A percentile compares a stretch with the other conserved stretches of the same genome.
phyloP scores from a whole-genome alignment of 2,329 filamentous ascomycete species.

The Aspergillus sp. region DNA sequence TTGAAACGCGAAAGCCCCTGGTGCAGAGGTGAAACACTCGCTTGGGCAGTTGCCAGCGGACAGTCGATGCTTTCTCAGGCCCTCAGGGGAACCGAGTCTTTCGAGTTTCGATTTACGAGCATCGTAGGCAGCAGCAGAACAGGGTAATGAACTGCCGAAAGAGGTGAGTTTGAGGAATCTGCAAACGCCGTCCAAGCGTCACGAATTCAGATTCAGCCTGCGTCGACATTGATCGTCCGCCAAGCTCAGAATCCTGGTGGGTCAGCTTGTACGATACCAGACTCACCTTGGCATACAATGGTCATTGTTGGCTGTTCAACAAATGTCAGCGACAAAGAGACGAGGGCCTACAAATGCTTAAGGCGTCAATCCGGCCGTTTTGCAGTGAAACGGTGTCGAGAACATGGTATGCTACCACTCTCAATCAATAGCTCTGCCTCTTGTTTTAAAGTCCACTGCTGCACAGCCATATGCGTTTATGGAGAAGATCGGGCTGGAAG shows the following conservation, averaged over 20 bases:
- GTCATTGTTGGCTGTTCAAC: no score
- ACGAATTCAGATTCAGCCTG: no score
- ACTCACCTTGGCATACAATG: no score
- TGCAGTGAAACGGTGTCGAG: neutral
- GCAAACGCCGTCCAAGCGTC: no score
- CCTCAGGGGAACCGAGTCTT: neutral
- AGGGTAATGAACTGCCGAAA: no score
- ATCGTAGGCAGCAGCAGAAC: neutral
- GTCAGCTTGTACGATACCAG: no score
- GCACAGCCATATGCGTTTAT: neutral
- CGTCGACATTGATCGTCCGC: no score
- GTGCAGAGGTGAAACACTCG: slow-evolving; percentile 9
- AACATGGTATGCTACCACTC: no score
- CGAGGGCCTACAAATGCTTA: neutral
- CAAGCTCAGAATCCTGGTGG: no score
- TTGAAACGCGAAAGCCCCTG: slow-evolving; percentile 13
- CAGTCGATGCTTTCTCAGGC: neutral
- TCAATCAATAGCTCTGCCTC: no score
- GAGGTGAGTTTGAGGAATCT: no score
- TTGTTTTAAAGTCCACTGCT: neutral
- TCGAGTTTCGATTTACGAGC: neutral
- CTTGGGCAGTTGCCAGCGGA: neutral
- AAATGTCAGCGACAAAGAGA: neutral
- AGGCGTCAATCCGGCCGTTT: neutral
- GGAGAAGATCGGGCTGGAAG: neutral